phyloP scores from a whole-genome alignment of 2,329 filamentous ascomycete genomes.

The Basipetospora chlamydospora region DNA sequence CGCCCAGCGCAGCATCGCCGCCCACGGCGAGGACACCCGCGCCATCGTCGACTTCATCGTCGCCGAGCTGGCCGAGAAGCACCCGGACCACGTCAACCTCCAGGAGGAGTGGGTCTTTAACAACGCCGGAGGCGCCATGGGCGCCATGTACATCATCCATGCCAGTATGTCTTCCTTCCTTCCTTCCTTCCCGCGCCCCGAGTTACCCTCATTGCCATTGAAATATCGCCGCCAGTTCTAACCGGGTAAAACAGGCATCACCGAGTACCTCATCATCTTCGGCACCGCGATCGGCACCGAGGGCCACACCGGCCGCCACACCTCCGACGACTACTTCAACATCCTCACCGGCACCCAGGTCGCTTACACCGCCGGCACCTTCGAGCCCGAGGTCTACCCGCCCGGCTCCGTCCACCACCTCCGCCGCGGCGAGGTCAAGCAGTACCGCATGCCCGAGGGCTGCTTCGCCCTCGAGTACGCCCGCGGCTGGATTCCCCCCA shows the following conservation, averaged over 20 bases:
- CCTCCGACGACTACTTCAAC: constrained; percentile 88
- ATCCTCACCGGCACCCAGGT: constrained; percentile 68
- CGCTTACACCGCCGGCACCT: constrained; percentile 56
- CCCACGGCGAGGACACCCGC: constrained; percentile 62
- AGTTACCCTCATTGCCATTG: neutral
- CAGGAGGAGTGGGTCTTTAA: constrained; percentile 83
- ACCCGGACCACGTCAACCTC: constrained; percentile 44
- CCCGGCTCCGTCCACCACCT: constrained; percentile 60
- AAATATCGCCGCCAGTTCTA: constrained; percentile 6
- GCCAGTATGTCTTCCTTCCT: constrained; percentile 43
- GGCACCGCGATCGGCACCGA: constrained; percentile 73
- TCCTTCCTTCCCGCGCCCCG: neutral
- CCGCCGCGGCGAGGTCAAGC: constrained; percentile 56
- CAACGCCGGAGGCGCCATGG: constrained; percentile 85
- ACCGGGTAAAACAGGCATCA: constrained; percentile 38
- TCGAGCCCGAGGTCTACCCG: constrained; percentile 54
- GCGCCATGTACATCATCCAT: constrained; percentile 80
- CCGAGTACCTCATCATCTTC: constrained; percentile 84
- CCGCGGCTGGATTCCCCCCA: constrained; percentile 80
- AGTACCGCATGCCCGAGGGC: constrained; percentile 64
- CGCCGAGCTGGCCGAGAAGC: constrained; percentile 39
- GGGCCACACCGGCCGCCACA: constrained; percentile 78
- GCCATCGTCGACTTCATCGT: constrained; percentile 57
- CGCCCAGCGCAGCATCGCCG: constrained; percentile 46
- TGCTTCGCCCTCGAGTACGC: constrained; percentile 79